Conservation (phyloP, 371 early-diverging fungal species). For the Mortierella sp. region DNA sequence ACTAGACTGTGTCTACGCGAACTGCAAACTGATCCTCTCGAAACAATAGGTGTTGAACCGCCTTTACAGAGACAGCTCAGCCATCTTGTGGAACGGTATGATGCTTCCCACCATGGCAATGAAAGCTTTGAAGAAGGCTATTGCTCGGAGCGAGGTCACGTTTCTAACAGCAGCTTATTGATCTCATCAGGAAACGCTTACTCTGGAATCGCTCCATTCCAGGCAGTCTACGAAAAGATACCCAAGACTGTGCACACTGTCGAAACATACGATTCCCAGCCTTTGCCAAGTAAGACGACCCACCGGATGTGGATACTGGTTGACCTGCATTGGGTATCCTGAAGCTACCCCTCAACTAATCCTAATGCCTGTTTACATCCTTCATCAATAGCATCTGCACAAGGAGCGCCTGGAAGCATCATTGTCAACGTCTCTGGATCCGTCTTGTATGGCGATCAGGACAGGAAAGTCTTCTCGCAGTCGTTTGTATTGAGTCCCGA, state of each 20-base stretch:
- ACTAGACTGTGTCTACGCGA: too few relatives aligned
- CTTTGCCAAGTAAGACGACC: slow-evolving; percentile 62
- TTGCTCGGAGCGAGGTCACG: too few relatives aligned
- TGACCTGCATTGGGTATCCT: too few relatives aligned
- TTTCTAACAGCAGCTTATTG: neutral
- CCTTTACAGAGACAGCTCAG: too few relatives aligned
- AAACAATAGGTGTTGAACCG: too few relatives aligned
- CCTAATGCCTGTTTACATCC: too few relatives aligned
- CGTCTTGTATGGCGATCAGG: slow-evolving; percentile 70
- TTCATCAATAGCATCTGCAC: slow-evolving; percentile 50
- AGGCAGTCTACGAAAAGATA: slow-evolving; percentile 67
- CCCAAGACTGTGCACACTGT: slow-evolving; percentile 72
- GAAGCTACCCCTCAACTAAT: too few relatives aligned
- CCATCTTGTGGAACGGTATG: slow-evolving; percentile 80
- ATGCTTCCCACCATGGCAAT: too few relatives aligned
- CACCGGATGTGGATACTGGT: too few relatives aligned
- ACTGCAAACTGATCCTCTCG: too few relatives aligned
- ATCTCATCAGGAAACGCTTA: slow-evolving; percentile 61
- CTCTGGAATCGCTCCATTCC: slow-evolving; percentile 64
- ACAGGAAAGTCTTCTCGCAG: slow-evolving; percentile 66
- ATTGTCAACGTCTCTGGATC: slow-evolving; percentile 66
- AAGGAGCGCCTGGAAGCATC: slow-evolving; percentile 64
- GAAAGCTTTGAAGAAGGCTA: too few relatives aligned
- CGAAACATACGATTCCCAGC: slow-evolving; percentile 74
- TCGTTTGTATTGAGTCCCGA: slow-evolving; percentile 76